A percentile compares a stretch with the other conserved stretches of the same genome.
Evolutionary conservation across 225 moss, liverwort and hornwort species (phyloP).

Genomic region (Climacium dendroides): DNA sequence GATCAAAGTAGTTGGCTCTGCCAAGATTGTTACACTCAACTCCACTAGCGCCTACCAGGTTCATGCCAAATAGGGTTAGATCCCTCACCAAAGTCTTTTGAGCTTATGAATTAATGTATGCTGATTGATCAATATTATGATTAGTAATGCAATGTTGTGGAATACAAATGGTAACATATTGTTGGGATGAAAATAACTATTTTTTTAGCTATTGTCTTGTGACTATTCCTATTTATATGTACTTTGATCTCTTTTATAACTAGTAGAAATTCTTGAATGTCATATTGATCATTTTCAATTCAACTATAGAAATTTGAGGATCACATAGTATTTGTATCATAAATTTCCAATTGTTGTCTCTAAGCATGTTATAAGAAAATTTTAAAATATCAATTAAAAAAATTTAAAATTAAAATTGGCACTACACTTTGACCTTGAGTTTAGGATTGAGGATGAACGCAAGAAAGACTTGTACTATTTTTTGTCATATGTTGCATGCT

Average conservation of each 20-base stretch:
- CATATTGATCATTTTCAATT: not conserved
- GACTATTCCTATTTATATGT: not conserved
- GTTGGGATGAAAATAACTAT: not conserved
- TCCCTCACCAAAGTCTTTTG: not conserved
- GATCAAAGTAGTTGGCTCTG: constrained; percentile 36
- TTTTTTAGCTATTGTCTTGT: not conserved
- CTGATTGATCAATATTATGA: not conserved
- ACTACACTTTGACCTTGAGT: not conserved
- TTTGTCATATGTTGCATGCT: accelerated
- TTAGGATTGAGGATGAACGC: not conserved
- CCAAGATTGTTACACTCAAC: constrained; percentile 20
- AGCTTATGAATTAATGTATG: not conserved
- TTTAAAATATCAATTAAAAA: not conserved
- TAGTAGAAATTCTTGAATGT: accelerated
- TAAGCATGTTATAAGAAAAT: too few relatives aligned
- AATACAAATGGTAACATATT: not conserved
- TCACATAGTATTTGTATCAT: not conserved
- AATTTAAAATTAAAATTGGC: not conserved
- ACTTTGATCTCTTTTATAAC: accelerated
- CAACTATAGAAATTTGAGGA: not conserved
- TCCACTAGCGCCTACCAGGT: constrained; percentile 52
- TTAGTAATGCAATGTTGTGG: too few relatives aligned
- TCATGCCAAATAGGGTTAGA: not conserved
- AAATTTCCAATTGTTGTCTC: not conserved
- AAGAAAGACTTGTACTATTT: not conserved